Percentiles rank a stretch among this genome's conserved stretches.
These are phyloP conservation scores for Pistacia integerrima DNA, from an alignment of 345 rosid genomes.

Conservation along the genomic window DNA sequence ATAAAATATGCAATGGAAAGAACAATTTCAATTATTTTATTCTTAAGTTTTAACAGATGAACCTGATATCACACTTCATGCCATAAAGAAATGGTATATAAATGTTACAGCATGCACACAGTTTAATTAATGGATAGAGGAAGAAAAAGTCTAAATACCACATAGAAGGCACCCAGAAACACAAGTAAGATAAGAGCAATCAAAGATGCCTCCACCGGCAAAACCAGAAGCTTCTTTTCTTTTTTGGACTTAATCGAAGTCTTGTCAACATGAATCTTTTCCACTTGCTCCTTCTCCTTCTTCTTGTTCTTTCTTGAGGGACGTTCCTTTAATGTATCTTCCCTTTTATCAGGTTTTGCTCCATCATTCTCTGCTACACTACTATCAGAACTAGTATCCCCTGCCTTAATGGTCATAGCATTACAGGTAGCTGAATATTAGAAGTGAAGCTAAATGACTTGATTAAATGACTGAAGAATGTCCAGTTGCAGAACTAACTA, in stretches of 20 bases:
- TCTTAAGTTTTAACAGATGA: background rate
- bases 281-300: slow-evolving; percentile 64
- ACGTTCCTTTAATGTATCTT: slow-evolving; percentile 55
- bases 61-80: slow-evolving; percentile 13
- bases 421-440: slow-evolving; percentile 24
- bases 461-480: slow-evolving; percentile 14
- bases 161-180: slow-evolving; percentile 93
- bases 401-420: slow-evolving; percentile 57
- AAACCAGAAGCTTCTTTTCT: slow-evolving; percentile 75
- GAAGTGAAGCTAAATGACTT: slow-evolving; percentile 19
- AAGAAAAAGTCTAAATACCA: slow-evolving; percentile 56
- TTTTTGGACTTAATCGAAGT: slow-evolving; percentile 48
- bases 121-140: slow-evolving; percentile 8
- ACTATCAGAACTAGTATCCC: slow-evolving; percentile 49
- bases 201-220: slow-evolving; percentile 81
- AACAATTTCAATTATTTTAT: background rate
- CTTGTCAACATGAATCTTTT: slow-evolving; percentile 45
- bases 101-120: background rate
- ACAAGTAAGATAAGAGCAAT: slow-evolving; percentile 81
- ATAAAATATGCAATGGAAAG: background rate
- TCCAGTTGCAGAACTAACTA: slow-evolving; percentile 13
- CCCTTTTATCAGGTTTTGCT: slow-evolving; percentile 49
- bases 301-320: slow-evolving; percentile 66
- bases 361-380: slow-evolving; percentile 39
- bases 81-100: background rate